Base-by-base conservation (phyloP, 441 rosid species). In the Pelargonium citronellum region DNA sequence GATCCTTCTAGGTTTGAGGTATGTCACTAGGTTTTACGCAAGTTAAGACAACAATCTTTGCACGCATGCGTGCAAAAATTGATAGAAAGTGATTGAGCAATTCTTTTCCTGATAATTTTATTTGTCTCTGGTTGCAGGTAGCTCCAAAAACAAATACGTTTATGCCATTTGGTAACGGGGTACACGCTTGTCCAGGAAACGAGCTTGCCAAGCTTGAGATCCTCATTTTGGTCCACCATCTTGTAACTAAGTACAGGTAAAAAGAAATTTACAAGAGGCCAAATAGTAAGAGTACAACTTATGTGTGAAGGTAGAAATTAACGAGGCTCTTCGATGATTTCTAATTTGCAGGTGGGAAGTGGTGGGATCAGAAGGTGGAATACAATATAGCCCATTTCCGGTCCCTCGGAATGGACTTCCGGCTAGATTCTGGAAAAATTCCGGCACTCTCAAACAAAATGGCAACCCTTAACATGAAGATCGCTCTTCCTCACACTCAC, bases 1-100 rank as follows among this genome's bases (percentile, higher is more conserved):
- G 86, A 90, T 68, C 97, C 99, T 39, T 89, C 91, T 24, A 89
- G 97, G 77, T 95, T 91, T 71, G 85, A 90, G 97, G 99, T 94
- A 78, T 51, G 74, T 37, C 27, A 68, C 6, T 9, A 44, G 41
- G 22, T 65, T 20, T 65, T 39, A 34, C 6, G 15, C 24, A 20
- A 60, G 30, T 12, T 12, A 5, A 20, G 24, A 60, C 30, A 7
- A 60, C 11, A 60, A 60, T 20, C 30, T 60, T 60, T 20, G 64
- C 4, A 17, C 22, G 10, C 63, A 15, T 5, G 65, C 66, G 51
- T 34, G 13, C n/a, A 51, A 53, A 68, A 12, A 39, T 5, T 17
- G 47, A 20, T 51, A 11, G 15, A 12, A 49, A 49, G 55, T 27
- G 61, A 63, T 9, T 24, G 19, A 22, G 30, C 34, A 0, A 43